Base-by-base conservation (phyloP, 257 asterid species). In the Solanum pimpinellifolium region DNA sequence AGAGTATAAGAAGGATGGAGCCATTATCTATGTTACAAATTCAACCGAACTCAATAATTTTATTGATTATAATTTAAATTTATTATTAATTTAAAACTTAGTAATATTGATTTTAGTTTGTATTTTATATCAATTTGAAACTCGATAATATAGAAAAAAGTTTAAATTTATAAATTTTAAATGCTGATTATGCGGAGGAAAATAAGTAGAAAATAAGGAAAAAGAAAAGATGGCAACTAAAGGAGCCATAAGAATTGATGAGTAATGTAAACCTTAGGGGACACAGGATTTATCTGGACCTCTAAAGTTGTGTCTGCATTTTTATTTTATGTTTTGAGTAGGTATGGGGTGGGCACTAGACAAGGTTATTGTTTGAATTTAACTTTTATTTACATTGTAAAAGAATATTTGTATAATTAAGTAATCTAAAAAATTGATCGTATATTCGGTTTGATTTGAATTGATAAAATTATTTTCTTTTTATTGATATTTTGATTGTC, bases 231-330 rank as follows among this genome's bases (percentile, higher is more conserved):
- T 65, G 72, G 59, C 41, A 23, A 56, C 47, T 10, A 62, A 59
- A 62, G 92, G 89, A 12, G 90, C 91, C 39, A 83, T 42, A 82
- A 66, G 72, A 90, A 88, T 60, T 52, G 73, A 74, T 87, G 84
- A 75, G 86, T 86, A 74, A 87, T 87, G 85, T 81, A 84, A 83
- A 89, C 81, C 87, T 74, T 85, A 83, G 90, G 86, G 89, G 89
- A 83, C 83, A 76, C 82, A n/a, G 60, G 89, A 78, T 69, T 83
- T 72, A 87, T 83, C 49, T 18, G 86, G 80, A 88, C 69, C 92
- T 90, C 83, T 87, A 91, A 92, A 89, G 92, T 83, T 37, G 72
- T 27, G 87, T 44, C 18, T 81, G 31, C 44, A 18, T 3, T 35
- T 62, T 29, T 11, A 29, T 86, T 73, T 49, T n/a, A 49, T 83